phyloP scores from a whole-genome alignment of 495 filamentous ascomycete genomes.

The Wilcoxina mikolae region DNA sequence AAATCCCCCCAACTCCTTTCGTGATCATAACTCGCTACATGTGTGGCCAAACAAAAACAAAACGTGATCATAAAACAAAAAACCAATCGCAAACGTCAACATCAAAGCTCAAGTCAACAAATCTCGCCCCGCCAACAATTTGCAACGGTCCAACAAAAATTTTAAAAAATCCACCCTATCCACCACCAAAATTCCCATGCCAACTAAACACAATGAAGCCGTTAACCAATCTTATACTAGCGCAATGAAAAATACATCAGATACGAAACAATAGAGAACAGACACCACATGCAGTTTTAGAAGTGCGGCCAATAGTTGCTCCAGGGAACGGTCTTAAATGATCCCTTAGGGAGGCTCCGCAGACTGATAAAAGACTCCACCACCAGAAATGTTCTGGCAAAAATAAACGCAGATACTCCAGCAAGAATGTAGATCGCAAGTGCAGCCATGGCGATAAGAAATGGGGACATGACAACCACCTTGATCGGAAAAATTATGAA shows the following conservation, averaged over 20 bases:
- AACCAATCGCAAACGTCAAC: no score
- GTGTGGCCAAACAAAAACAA: no score
- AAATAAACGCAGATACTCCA: no score
- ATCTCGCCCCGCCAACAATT: no score
- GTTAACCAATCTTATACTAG: not conserved
- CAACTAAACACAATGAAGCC: not conserved
- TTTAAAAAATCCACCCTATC: no score
- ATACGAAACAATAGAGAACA: not conserved
- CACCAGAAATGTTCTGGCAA: not conserved
- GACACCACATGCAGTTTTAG: not conserved
- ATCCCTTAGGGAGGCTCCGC: slow-evolving; percentile 5
- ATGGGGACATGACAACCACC: not conserved
- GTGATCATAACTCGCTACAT: no score
- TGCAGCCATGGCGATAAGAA: not conserved
- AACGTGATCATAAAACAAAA: no score
- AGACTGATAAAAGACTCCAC: slow-evolving; percentile 11
- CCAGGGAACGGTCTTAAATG: slow-evolving; percentile 6
- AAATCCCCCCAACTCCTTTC: no score
- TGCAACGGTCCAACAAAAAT: no score
- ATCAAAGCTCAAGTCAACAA: no score
- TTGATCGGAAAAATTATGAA: not conserved
- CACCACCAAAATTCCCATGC: not conserved
- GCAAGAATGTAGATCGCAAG: not conserved
- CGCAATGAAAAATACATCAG: not conserved
- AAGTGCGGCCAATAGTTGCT: slow-evolving; percentile 14